These are phyloP conservation scores for Spathaspora boniae DNA, from an alignment of 805 yeast species.

Conservation along the genomic window DNA sequence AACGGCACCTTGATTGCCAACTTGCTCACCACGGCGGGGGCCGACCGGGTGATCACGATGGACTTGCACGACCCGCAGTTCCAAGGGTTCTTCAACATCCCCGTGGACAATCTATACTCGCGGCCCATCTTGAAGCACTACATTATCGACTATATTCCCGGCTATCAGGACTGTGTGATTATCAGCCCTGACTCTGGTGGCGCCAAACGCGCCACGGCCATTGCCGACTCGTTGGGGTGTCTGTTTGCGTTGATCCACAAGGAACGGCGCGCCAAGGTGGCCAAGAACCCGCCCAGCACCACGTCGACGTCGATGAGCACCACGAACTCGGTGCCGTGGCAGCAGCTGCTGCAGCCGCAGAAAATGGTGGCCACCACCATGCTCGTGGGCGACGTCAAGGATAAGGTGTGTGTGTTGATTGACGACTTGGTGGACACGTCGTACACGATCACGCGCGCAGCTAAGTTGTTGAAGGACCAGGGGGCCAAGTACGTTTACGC, in stretches of 20 bases:
- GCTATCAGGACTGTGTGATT: slow-evolving; percentile 78
- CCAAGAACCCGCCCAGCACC: slow-evolving; percentile 29
- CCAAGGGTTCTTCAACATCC: slow-evolving; percentile 95
- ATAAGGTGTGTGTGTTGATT: slow-evolving; percentile 79
- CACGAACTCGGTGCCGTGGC: slow-evolving; percentile 10
- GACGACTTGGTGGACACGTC: slow-evolving; percentile 96
- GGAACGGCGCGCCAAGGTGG: slow-evolving; percentile 63
- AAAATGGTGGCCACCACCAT: slow-evolving; percentile 72
- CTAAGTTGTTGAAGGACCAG: slow-evolving; percentile 84
- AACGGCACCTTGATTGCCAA: slow-evolving; percentile 91
- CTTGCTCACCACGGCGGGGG: slow-evolving; percentile 85
- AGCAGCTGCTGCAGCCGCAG: slow-evolving; percentile 9
- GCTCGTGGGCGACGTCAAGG: slow-evolving; percentile 93
- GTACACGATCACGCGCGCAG: slow-evolving; percentile 87
- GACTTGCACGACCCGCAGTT: slow-evolving; percentile 97
- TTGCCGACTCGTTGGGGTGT: slow-evolving; percentile 87
- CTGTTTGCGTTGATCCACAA: slow-evolving; percentile 94
- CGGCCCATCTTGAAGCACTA: slow-evolving; percentile 85
- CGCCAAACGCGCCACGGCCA: slow-evolving; percentile 91
- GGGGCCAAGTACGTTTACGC: slow-evolving; percentile 89
- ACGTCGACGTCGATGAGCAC: slow-evolving; percentile 11
- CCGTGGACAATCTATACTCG: slow-evolving; percentile 90
- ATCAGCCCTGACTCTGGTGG: slow-evolving; percentile 99
- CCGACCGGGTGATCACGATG: slow-evolving; percentile 96
- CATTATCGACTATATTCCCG: slow-evolving; percentile 72